Evolutionary conservation across 371 early-diverging fungal genomes (phyloP).

Genomic region (Apophysomyces sp.): DNA sequence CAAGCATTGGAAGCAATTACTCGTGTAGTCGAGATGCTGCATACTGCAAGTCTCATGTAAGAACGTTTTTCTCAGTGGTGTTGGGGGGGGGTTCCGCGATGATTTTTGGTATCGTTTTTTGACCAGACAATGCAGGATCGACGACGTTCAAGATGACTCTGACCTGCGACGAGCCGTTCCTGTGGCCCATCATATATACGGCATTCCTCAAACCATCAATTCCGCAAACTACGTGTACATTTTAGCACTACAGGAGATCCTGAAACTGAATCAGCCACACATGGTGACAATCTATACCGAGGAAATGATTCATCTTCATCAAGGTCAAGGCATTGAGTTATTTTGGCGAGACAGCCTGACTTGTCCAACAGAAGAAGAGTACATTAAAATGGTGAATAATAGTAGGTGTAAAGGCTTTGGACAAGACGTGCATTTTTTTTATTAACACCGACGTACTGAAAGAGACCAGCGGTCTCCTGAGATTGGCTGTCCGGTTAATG

Average conservation of each 20-base stretch:
- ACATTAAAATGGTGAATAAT: conserved; percentile 87
- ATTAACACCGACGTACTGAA: background rate
- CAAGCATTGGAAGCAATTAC: conserved; percentile 72
- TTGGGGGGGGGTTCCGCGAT: background rate
- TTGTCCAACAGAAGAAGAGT: conserved; percentile 84
- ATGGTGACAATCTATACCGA: conserved; percentile 83
- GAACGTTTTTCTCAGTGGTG: too few relatives aligned
- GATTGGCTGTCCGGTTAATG: conserved; percentile 92
- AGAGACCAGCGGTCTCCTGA: conserved; percentile 93
- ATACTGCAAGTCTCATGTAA: conserved; percentile 91
- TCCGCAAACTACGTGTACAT: conserved; percentile 96
- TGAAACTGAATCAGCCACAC: conserved; percentile 62
- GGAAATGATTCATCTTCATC: conserved; percentile 83
- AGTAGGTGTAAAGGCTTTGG: conserved; percentile 50
- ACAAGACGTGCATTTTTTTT: background rate
- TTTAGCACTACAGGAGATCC: conserved; percentile 80
- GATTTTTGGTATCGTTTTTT: background rate
- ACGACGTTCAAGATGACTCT: conserved; percentile 96
- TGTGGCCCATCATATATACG: conserved; percentile 95
- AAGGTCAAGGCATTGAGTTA: conserved; percentile 90
- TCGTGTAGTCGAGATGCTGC: conserved; percentile 91
- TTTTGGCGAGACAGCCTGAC: conserved; percentile 73
- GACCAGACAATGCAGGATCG: conserved; percentile 59
- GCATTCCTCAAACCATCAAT: conserved; percentile 89
- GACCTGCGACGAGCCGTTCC: conserved; percentile 87